Percentiles rank a stretch among this genome's conserved stretches.
phyloP scores from a whole-genome alignment of 2,329 filamentous ascomycete genomes.

The Sporothrix luriei region DNA sequence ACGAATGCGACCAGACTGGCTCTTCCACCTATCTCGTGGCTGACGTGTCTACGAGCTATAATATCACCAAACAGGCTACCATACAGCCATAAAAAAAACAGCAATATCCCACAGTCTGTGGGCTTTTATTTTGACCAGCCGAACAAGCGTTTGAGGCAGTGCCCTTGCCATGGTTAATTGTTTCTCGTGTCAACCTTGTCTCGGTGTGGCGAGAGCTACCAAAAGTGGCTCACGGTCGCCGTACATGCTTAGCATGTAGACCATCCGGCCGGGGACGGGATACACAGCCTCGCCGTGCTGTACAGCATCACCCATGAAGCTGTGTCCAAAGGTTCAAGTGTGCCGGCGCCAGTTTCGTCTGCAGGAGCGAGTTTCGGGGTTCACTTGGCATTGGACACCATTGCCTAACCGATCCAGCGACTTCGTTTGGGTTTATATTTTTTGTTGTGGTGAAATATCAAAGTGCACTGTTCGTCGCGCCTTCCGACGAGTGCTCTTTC shows the following conservation, averaged over 20 bases:
- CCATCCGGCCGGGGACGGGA: background rate
- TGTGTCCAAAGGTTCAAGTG: conserved; percentile 10
- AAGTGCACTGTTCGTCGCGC: background rate
- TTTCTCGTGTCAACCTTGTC: background rate
- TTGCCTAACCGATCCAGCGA: background rate
- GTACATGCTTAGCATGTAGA: background rate
- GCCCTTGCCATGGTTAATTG: background rate
- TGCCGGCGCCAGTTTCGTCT: background rate
- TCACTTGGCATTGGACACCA: background rate
- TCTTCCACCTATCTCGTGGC: background rate
- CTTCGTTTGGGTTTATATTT: conserved; percentile 4
- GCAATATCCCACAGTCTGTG: no score
- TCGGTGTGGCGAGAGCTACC: no score
- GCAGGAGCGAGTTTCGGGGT: background rate
- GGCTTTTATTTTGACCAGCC: background rate
- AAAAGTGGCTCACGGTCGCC: background rate
- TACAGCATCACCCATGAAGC: background rate
- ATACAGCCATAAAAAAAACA: background rate
- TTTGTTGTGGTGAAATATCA: background rate
- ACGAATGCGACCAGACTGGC: background rate
- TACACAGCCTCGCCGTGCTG: conserved; percentile 7
- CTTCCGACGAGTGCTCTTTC: background rate
- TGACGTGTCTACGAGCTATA: background rate
- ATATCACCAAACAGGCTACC: background rate
- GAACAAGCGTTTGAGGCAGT: background rate